These are phyloP conservation scores for Angophora floribunda DNA, from an alignment of 345 rosid genomes.

Conservation along the genomic window DNA sequence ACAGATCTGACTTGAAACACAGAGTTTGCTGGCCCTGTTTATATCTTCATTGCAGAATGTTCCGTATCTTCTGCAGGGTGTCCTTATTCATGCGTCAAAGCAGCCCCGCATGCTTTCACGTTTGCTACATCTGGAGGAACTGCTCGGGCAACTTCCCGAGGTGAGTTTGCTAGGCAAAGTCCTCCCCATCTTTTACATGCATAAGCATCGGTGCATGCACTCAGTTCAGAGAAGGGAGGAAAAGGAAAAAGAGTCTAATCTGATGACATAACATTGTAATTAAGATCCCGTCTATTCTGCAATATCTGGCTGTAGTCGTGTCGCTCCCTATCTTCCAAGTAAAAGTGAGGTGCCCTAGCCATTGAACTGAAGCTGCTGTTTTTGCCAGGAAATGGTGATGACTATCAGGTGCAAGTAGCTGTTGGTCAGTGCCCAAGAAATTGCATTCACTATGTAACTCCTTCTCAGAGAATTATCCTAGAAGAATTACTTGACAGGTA, in stretches of 20 bases:
- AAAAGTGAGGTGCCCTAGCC: not conserved
- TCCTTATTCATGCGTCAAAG: conserved; percentile 69
- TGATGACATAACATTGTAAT: not conserved
- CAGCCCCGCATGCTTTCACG: conserved; percentile 65
- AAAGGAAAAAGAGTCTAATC: not conserved
- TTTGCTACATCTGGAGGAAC: conserved; percentile 45
- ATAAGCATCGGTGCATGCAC: not conserved
- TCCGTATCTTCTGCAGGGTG: conserved; percentile 41
- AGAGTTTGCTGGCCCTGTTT: not conserved
- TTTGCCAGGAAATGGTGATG: conserved; percentile 52
- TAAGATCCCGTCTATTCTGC: not conserved
- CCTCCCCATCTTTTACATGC: not conserved
- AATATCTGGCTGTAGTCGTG: not conserved
- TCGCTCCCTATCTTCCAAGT: not conserved
- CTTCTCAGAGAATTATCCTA: conserved; percentile 69
- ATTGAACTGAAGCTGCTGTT: not conserved
- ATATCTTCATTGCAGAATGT: not conserved
- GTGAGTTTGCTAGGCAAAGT: conserved; percentile 12
- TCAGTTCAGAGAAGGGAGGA: not conserved
- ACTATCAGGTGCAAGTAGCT: conserved; percentile 68
- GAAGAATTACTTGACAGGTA: conserved; percentile 84
- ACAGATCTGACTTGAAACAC: not conserved
- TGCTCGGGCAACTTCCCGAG: conserved; percentile 79
- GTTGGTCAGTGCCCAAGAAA: conserved; percentile 85
- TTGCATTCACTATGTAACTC: conserved; percentile 83